Base-by-base conservation (phyloP, 176 grass and related monocot species). In the Ampelocalamus luodianensis region DNA sequence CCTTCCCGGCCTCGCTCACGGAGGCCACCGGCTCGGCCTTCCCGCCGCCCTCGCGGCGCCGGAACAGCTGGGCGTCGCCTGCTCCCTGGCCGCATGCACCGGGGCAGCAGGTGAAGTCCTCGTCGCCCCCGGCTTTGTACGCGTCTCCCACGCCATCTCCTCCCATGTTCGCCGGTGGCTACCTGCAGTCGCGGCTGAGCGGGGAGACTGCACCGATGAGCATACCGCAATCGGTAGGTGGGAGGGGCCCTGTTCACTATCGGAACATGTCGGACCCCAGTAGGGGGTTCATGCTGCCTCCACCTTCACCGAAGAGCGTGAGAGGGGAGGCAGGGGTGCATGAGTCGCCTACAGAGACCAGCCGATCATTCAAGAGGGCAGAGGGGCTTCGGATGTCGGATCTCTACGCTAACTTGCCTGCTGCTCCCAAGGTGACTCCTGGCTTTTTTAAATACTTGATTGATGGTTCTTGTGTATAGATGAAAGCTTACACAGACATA, bases 91-190 rank as follows among this genome's bases (percentile, higher is more conserved):
- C 89, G 1, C 80, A 88, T 26, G 23, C 81, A 45, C 29, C 34
- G 70, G 43, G 24, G 59, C 64, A 92, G 79, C 77, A 94, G 24
- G 87, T 86, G 34, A 96, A 96, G 46, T 85, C 94, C 81, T 99
- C 93, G 0, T 91, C 96, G 18, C 93, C 96, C 10, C 85, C 42
- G 22, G 65, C 62, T 0, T 72, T 86, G 82, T 94, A 88, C n/a
- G 86, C 89, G 18, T 94, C 96, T 29, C 86, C 91, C 0, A 96
- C 93, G 67, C 91, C 93, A 3, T 96, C 96, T 15, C 96, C 96
- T 50, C 96, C 96, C 18, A 91, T 86, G 8, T 89, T 92, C 65
- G 74, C 79, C 17, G 77, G 82, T 61, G 89, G 86, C 37, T 92
- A 92, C 54, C 90, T 88, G 86, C 93, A 92, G 66, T 94, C 88